Conservation (phyloP, 768 basidiomycete species). For the Lactarius evosmus region DNA sequence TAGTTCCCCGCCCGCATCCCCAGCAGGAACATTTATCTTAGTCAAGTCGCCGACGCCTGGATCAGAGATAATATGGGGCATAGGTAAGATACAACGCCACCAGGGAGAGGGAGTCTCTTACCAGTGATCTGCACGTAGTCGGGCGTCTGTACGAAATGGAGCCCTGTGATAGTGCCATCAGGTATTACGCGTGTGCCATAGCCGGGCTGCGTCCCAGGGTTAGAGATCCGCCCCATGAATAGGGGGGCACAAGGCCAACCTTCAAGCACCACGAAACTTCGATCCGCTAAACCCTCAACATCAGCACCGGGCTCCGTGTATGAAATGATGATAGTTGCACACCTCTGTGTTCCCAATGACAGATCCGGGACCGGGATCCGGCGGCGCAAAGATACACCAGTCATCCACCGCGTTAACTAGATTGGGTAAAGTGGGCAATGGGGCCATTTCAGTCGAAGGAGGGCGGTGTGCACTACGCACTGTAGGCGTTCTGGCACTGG, state of each 20-base stretch:
- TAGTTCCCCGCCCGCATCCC: slow-evolving; percentile 63
- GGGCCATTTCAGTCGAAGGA: not conserved
- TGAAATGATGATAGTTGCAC: not conserved
- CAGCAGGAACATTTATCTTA: slow-evolving; percentile 56
- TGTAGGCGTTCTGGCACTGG: slow-evolving; percentile 62
- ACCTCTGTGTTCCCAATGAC: slow-evolving; percentile 64
- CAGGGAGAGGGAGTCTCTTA: not conserved
- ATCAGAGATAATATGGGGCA: not conserved
- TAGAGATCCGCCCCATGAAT: not conserved
- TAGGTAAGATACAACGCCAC: not conserved
- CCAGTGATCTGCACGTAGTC: slow-evolving; percentile 53
- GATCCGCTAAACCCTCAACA: slow-evolving; percentile 42
- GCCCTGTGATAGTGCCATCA: slow-evolving; percentile 62
- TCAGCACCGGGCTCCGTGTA: slow-evolving; percentile 32
- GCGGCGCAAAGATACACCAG: slow-evolving; percentile 53
- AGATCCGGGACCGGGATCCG: slow-evolving; percentile 48
- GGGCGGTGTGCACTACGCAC: slow-evolving; percentile 37
- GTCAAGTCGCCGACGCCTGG: slow-evolving; percentile 64
- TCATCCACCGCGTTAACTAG: slow-evolving; percentile 59
- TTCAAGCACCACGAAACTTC: slow-evolving; percentile 55
- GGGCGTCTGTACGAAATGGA: slow-evolving; percentile 67
- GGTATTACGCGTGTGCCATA: slow-evolving; percentile 69
- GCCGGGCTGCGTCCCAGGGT: slow-evolving; percentile 39
- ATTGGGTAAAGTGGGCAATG: not conserved
- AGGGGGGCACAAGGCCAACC: slow-evolving; percentile 21